phyloP scores from a whole-genome alignment of 2,329 filamentous ascomycete genomes.

The Mycocentrospora acerina region DNA sequence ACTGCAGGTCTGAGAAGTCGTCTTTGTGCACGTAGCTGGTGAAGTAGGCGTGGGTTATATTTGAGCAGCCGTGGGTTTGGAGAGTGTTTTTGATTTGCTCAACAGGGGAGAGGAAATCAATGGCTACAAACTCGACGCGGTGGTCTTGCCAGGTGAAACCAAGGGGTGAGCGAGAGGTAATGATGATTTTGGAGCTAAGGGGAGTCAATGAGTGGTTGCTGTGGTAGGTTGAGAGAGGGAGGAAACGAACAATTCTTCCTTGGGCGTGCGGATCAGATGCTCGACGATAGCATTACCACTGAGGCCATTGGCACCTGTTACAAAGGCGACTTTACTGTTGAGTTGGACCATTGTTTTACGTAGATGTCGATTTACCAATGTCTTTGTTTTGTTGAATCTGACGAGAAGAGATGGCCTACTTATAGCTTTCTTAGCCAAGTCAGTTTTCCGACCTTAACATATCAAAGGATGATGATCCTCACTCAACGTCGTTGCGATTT shows the following conservation, averaged over 20 bases:
- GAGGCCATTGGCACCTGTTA: constrained; percentile 11
- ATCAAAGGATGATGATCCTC: too few relatives aligned
- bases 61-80: neutral
- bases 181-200: constrained; percentile 1
- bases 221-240: too few relatives aligned
- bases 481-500: too few relatives aligned
- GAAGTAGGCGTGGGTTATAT: constrained; percentile 3
- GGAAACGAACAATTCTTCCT: neutral
- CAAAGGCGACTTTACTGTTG: constrained; percentile 3
- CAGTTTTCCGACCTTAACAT: too few relatives aligned
- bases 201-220: too few relatives aligned
- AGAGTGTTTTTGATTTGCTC: neutral
- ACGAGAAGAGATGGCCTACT: too few relatives aligned
- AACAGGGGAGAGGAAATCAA: neutral
- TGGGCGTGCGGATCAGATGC: constrained; percentile 1
- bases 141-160: neutral
- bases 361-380: too few relatives aligned
- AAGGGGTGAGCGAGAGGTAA: neutral
- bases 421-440: too few relatives aligned
- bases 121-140: constrained; percentile 1
- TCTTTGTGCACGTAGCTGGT: constrained; percentile 2
- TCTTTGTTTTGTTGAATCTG: too few relatives aligned
- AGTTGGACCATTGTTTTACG: too few relatives aligned
- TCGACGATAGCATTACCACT: constrained; percentile 9
- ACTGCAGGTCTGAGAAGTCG: neutral